Evolutionary conservation across 441 rosid species (phyloP).

Genomic region (Adansonia rubrostipa): DNA sequence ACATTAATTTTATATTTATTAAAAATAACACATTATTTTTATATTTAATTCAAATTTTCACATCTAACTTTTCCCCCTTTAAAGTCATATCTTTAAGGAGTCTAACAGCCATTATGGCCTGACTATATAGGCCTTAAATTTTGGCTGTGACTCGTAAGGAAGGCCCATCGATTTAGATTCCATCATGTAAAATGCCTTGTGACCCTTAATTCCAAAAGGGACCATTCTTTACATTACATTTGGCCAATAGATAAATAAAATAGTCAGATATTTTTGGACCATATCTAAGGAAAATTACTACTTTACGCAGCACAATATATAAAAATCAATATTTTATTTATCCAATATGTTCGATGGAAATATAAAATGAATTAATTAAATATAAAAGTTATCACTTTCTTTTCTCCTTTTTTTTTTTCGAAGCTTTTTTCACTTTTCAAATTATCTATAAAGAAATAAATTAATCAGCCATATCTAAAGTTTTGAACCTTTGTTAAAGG

Average conservation of each 20-base stretch:
- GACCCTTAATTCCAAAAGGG: background rate
- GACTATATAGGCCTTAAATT: background rate
- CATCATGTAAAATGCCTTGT: background rate
- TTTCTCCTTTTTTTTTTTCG: background rate
- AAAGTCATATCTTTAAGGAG: too few relatives aligned
- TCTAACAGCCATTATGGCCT: background rate
- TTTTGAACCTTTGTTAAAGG: background rate
- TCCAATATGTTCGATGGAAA: background rate
- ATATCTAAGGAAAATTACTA: background rate
- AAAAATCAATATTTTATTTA: too few relatives aligned
- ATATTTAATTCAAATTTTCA: background rate
- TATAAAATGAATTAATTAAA: too few relatives aligned
- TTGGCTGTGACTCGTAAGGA: background rate
- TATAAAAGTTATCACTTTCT: too few relatives aligned
- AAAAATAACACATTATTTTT: too few relatives aligned
- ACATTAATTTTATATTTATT: too few relatives aligned
- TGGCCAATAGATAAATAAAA: background rate
- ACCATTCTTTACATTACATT: background rate
- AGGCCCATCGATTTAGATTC: background rate
- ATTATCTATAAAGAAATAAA: background rate
- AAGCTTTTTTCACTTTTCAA: background rate
- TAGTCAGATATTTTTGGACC: background rate
- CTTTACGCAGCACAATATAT: too few relatives aligned
- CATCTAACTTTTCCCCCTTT: too few relatives aligned
- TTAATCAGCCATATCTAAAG: background rate